Conservation (phyloP, 2,329 filamentous ascomycete genomes). For the Anthostomella pinea region DNA sequence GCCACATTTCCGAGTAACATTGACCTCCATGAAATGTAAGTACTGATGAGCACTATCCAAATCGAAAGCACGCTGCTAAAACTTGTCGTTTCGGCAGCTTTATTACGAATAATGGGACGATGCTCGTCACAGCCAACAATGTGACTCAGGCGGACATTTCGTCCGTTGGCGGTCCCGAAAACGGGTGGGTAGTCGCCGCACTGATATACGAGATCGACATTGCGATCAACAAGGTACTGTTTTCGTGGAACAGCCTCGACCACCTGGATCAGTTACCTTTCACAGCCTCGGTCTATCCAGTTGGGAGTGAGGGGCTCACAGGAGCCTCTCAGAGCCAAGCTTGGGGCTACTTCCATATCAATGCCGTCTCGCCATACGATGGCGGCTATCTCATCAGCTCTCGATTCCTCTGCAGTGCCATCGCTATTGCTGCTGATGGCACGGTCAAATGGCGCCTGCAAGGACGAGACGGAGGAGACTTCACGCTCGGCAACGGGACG, state of each 20-base stretch:
- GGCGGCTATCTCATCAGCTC: conserved; percentile 29
- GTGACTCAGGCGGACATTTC: conserved; percentile 30
- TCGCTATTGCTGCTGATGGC: conserved; percentile 20
- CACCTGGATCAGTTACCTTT: conserved; percentile 33
- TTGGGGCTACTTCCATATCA: conserved; percentile 30
- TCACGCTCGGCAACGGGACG: no score
- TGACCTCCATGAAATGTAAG: conserved; percentile 33
- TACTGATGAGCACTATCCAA: no score
- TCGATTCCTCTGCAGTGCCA: conserved; percentile 22
- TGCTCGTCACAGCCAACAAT: conserved; percentile 31
- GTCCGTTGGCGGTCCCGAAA: conserved; percentile 27
- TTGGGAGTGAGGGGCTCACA: conserved; percentile 17
- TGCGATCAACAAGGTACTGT: conserved; percentile 37
- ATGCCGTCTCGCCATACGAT: conserved; percentile 23
- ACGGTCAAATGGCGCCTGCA: conserved; percentile 23
- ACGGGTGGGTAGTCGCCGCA: conserved; percentile 35
- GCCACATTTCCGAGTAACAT: conserved; percentile 15
- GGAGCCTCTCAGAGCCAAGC: conserved; percentile 19
- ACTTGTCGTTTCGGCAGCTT: no score
- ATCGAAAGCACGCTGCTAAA: no score
- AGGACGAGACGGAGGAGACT: no score
- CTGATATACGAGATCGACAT: conserved; percentile 43
- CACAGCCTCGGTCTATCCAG: conserved; percentile 14
- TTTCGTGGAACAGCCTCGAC: conserved; percentile 39
- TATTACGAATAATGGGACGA: conserved; percentile 28